Conservation (phyloP, 495 filamentous ascomycete species). For the Penicillium pulvis region DNA sequence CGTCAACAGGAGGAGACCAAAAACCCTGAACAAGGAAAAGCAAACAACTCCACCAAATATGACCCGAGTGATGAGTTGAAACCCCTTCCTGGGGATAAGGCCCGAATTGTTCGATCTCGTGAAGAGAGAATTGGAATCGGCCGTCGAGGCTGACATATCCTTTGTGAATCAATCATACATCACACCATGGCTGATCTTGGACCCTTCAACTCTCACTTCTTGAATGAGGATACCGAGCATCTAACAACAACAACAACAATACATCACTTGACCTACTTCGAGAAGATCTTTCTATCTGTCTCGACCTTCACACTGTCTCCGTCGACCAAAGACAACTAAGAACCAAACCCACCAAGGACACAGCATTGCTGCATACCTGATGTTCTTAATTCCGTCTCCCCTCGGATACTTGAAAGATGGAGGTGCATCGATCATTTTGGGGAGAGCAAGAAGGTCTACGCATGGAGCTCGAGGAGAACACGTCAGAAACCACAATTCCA, state of each 20-base stretch:
- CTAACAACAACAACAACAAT: neutral
- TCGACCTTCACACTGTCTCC: neutral
- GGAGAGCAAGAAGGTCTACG: neutral
- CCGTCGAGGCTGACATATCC: slow-evolving; percentile 29
- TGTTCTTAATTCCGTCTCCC: neutral
- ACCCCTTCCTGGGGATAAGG: slow-evolving; percentile 56
- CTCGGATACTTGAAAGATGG: neutral
- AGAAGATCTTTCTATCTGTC: neutral
- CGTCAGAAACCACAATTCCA: neutral
- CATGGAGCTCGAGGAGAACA: neutral
- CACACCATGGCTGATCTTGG: neutral
- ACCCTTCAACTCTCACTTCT: neutral
- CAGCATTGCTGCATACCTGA: neutral
- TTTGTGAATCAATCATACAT: neutral
- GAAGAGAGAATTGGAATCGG: slow-evolving; percentile 53
- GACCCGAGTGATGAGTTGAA: slow-evolving; percentile 63
- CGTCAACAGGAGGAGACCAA: slow-evolving; percentile 36
- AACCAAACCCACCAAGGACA: neutral
- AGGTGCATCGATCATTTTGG: neutral
- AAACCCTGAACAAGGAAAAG: slow-evolving; percentile 22
- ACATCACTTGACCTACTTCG: neutral
- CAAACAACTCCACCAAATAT: slow-evolving; percentile 24
- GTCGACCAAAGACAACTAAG: neutral
- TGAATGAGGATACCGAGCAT: neutral
- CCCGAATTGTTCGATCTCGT: slow-evolving; percentile 49